A percentile compares a stretch with the other conserved stretches of the same genome.
Conservation (phyloP, 768 basidiomycete species). For the Termitomyces sp. region DNA sequence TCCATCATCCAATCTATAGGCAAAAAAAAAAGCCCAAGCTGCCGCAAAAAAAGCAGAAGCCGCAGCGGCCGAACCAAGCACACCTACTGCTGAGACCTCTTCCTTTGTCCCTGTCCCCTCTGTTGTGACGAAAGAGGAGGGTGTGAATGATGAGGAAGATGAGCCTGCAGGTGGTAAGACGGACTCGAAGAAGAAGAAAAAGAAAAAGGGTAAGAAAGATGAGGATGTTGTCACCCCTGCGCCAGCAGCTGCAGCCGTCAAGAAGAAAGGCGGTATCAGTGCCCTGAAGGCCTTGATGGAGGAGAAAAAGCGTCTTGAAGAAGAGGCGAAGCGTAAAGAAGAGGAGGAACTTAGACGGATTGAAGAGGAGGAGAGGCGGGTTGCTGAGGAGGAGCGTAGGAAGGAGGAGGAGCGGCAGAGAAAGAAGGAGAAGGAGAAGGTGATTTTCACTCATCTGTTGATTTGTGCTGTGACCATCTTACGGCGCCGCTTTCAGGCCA, state of each 20-base stretch:
- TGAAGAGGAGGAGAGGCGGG: slow-evolving; percentile 82
- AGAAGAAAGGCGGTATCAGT: slow-evolving; percentile 77
- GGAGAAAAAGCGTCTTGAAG: slow-evolving; percentile 83
- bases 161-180: slow-evolving; percentile 45
- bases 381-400: slow-evolving; percentile 69
- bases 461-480: background rate
- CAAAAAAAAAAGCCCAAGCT: slow-evolving; percentile 92
- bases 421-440: slow-evolving; percentile 88
- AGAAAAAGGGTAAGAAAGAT: slow-evolving; percentile 70
- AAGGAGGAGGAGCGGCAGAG: slow-evolving; percentile 82
- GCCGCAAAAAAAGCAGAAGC: slow-evolving; percentile 68
- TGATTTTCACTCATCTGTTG: slow-evolving; percentile 14
- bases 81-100: slow-evolving; percentile 22
- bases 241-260: slow-evolving; percentile 30
- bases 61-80: slow-evolving; percentile 22
- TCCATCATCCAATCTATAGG: slow-evolving; percentile 37
- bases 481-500: slow-evolving; percentile 49
- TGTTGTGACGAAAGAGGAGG: slow-evolving; percentile 35
- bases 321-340: slow-evolving; percentile 63
- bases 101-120: slow-evolving; percentile 19
- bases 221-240: slow-evolving; percentile 39
- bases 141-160: slow-evolving; percentile 64
- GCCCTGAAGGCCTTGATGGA: slow-evolving; percentile 90
- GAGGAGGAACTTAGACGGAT: slow-evolving; percentile 79
- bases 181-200: slow-evolving; percentile 80